A percentile compares a stretch with the other conserved stretches of the same genome.
These are phyloP conservation scores for Sporothrix mexicana DNA, from an alignment of 2,329 filamentous ascomycete genomes.

Conservation along the genomic window DNA sequence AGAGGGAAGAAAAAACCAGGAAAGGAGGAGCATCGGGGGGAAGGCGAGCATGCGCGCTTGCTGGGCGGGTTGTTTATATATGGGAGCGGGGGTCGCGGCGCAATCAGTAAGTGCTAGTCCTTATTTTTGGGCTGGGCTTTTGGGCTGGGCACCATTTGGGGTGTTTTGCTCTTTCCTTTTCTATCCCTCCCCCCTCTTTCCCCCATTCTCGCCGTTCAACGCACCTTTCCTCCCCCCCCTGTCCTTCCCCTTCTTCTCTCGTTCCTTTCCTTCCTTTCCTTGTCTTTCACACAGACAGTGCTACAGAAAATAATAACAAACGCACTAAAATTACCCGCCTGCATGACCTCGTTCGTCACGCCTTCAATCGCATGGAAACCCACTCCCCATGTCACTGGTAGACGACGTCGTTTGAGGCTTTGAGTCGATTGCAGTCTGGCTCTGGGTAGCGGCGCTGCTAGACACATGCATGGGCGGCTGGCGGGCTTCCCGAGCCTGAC, in stretches of 20 bases:
- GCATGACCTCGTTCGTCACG: constrained; percentile 5
- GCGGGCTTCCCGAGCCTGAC: constrained; percentile 15
- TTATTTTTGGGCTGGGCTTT: constrained; percentile 26
- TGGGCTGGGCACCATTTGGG: constrained; percentile 20
- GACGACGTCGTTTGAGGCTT: too few species aligned
- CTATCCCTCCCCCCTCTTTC: constrained; percentile 11
- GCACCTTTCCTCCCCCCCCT: background rate
- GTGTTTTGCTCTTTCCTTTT: constrained; percentile 25
- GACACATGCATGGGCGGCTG: constrained; percentile 11
- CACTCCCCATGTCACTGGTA: constrained; percentile 13
- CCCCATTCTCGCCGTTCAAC: background rate
- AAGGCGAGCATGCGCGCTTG: constrained; percentile 55
- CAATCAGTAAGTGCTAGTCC: constrained; percentile 58
- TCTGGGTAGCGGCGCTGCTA: constrained; percentile 8
- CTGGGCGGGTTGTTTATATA: constrained; percentile 66
- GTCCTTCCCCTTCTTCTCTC: background rate
- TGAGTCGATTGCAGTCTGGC: background rate
- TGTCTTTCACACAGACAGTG: background rate
- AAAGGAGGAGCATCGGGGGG: constrained; percentile 50
- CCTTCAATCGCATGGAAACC: background rate
- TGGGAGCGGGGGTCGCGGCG: constrained; percentile 57
- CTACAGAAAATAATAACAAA: constrained; percentile 19
- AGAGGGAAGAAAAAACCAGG: constrained; percentile 37
- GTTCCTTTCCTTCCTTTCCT: background rate
- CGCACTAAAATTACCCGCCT: constrained; percentile 20